phyloP scores from a whole-genome alignment of 495 filamentous ascomycete species.

The Rhypophila decipiens region DNA sequence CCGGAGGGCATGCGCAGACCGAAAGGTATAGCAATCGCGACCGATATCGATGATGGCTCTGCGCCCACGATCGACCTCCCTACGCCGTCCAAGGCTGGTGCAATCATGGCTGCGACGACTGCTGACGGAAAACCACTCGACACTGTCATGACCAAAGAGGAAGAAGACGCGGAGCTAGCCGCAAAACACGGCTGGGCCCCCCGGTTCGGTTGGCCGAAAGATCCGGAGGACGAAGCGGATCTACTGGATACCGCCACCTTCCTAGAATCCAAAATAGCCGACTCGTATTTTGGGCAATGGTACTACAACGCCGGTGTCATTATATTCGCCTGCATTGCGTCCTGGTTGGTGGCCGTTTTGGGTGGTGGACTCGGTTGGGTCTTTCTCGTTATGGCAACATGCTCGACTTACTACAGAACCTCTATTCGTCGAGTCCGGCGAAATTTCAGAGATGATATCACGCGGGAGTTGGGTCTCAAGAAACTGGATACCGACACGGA shows the following conservation, averaged over 20 bases:
- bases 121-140: conserved; percentile 39
- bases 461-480: conserved; percentile 84
- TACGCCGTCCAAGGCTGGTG: conserved; percentile 62
- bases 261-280: conserved; percentile 76
- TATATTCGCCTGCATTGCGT: conserved; percentile 81
- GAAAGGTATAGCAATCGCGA: conserved; percentile 61
- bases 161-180: conserved; percentile 50
- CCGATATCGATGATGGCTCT: conserved; percentile 66
- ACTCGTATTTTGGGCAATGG: conserved; percentile 98
- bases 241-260: conserved; percentile 82
- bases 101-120: conserved; percentile 36
- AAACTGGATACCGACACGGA: conserved; percentile 88
- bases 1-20: conserved; percentile 57
- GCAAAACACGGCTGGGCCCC: conserved; percentile 83
- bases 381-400: conserved; percentile 83
- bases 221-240: conserved; percentile 47
- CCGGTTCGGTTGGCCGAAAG: conserved; percentile 59
- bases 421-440: conserved; percentile 88
- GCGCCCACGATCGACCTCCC: conserved; percentile 74
- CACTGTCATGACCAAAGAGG: conserved; percentile 48
- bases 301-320: conserved; percentile 94
- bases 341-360: conserved; percentile 82
- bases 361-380: conserved; percentile 92
- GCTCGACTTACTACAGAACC: conserved; percentile 93
- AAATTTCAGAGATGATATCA: conserved; percentile 93